Evolutionary conservation across 179 eudicot genomes (phyloP), one percentile per base, ranked within the genome.

Genomic region (Monotropa hypopitys): DNA sequence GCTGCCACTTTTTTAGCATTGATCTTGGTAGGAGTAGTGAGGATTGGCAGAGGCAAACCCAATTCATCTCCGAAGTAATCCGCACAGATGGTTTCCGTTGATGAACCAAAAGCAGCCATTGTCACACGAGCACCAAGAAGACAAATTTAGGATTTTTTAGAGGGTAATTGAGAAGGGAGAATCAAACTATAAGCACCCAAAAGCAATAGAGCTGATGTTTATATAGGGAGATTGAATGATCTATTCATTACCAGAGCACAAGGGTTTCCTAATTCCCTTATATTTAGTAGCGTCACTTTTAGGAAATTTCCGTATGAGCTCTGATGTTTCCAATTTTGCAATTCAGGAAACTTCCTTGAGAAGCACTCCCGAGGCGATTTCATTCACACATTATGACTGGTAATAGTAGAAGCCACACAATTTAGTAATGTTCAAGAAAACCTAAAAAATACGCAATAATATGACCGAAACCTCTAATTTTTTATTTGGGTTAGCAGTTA

Each of bases 21-120:
- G 35, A 7, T 70, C 38, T 46, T 46, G 38, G 46, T 13, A 53
- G 74, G 11, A 15, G 18, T 49, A 15, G 18, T 49, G 54, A 70
- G 35, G 10, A 0, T 26, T 50, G 57, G 74, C 33, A 70, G 74
- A 70, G 57, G 57, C 56, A 71, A 71, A 46, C 74, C 57, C 12
- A 26, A 47, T 71, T 71, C 74, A 46, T 71, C 57, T 21, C 74
- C 57, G 45, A 72, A 72, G 23, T 50, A 49, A 51, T 72, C 62
- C 32, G 76, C 76, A 51, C 62, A 72, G 6, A 72, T 30, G 23
- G 62, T 49, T 5, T 5, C 26, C 0, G 0, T 0, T 8, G 62
- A 72, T 16, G 62, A 49, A 32, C 40, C 33, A 38, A 49, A 72
- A 49, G 75, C 15, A 33, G 59, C 42, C 61, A 50, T 72, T 7